phyloP scores from a whole-genome alignment of 2,329 filamentous ascomycete genomes.

The Xylariaceae sp. region DNA sequence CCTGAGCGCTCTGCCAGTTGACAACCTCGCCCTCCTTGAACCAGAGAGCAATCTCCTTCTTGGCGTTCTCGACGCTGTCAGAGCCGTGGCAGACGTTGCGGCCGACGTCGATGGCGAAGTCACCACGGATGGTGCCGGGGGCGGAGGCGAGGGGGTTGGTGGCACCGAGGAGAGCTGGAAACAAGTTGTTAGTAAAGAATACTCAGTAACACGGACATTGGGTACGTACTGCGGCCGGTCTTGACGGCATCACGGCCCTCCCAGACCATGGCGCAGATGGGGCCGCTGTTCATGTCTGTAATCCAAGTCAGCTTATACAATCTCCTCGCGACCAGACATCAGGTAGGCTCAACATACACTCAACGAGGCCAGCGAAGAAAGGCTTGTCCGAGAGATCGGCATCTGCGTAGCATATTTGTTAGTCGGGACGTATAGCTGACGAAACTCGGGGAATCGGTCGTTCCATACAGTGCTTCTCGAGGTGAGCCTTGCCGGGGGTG shows the following conservation, averaged over 20 bases:
- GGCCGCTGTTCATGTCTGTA: conserved; percentile 91
- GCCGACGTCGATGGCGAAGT: conserved; percentile 81
- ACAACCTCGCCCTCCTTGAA: conserved; percentile 86
- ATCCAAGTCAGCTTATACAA: conserved; percentile 12
- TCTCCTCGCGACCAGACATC: neutral
- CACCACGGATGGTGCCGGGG: conserved; percentile 96
- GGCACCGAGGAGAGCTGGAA: conserved; percentile 80
- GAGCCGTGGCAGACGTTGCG: conserved; percentile 99
- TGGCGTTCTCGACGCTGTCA: conserved; percentile 95
- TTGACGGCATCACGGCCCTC: conserved; percentile 98
- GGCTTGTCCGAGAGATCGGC: conserved; percentile 86
- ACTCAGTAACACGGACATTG: conserved; percentile 1
- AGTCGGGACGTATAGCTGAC: conserved; percentile 4
- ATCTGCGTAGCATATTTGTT: conserved; percentile 46
- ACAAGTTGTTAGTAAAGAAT: conserved; percentile 8
- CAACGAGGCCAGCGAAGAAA: conserved; percentile 92
- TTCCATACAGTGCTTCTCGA: conserved; percentile 87
- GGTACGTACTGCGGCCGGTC: conserved; percentile 77
- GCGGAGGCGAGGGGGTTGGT: conserved; percentile 95
- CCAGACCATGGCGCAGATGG: conserved; percentile 99
- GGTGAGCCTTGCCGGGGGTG: conserved; percentile 84
- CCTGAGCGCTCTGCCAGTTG: conserved; percentile 76
- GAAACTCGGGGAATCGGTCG: neutral
- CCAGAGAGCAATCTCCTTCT: conserved; percentile 99
- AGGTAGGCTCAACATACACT: conserved; percentile 58